phyloP scores from a whole-genome alignment of 495 filamentous ascomycete species.

The Aspergillus saccharolyticus region DNA sequence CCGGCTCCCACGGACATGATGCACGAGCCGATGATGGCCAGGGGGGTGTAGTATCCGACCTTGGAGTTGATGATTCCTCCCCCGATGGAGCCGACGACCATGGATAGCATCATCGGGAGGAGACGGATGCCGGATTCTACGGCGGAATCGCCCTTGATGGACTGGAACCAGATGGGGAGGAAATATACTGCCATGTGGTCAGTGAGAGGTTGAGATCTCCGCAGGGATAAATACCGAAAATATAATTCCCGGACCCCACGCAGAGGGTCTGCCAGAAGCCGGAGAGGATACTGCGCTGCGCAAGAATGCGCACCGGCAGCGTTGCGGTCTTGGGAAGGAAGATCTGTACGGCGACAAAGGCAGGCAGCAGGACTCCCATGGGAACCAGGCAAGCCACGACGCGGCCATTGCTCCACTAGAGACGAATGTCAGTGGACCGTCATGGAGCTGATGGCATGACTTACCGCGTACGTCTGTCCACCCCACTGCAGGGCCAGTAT shows the following conservation, averaged over 20 bases:
- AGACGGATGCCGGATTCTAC: constrained; percentile 53
- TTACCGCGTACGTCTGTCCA: constrained; percentile 25
- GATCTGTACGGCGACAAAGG: constrained; percentile 22
- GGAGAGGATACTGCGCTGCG: constrained; percentile 22
- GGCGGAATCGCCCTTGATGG: constrained; percentile 58
- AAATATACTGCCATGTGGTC: constrained; percentile 30
- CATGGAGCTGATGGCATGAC: neutral
- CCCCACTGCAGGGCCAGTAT: constrained; percentile 44
- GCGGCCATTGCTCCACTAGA: constrained; percentile 29
- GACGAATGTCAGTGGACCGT: neutral
- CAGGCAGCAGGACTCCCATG: constrained; percentile 22
- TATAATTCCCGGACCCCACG: constrained; percentile 13
- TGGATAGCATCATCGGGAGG: constrained; percentile 29
- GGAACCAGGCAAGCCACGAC: constrained; percentile 36
- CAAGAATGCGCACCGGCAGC: constrained; percentile 30
- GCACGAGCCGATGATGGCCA: constrained; percentile 51
- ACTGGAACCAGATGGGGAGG: constrained; percentile 44
- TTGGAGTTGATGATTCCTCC: constrained; percentile 48
- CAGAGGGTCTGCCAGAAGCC: constrained; percentile 14
- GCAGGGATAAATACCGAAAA: constrained; percentile 46
- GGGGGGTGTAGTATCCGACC: constrained; percentile 65
- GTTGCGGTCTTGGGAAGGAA: constrained; percentile 25
- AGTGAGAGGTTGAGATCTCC: neutral
- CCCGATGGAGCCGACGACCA: constrained; percentile 25
- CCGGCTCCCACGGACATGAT: constrained; percentile 58